Evolutionary conservation across 768 basidiomycete species (phyloP), one percentile per base, ranked within the genome.

Genomic region (Lentinula boryana): DNA sequence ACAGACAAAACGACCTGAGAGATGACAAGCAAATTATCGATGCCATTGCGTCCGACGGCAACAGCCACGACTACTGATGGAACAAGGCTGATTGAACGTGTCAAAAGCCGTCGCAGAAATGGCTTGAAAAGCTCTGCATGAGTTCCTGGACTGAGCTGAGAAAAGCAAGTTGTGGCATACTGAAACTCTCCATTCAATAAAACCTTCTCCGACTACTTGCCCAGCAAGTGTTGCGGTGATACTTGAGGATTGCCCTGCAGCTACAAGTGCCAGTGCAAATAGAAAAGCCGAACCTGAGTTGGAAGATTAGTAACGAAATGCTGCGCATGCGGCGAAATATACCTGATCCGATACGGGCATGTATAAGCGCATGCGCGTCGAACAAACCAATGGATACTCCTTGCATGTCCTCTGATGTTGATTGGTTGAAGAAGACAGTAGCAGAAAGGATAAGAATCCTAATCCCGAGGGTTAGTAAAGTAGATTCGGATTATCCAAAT

Each of bases 191-290:
- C 89, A 92, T 61, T 82, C 82, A 64, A 92, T 80, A 70, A 91
- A 90, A 0, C 91, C 90, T 68, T 93, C 91, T 1, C 84, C 84
- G 54, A 93, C 86, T 38, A 88, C 83, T 71, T 93, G 91, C 0
- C 91, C 90, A 4, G 88, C 85, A 36, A 92, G 76, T 0, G 90
- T 93, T 6, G 87, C 90, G 0, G 91, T 85, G 60, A 93, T 81
- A 41, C 84, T 85, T 2, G 92, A 87, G 41, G 85, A 85, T 70
- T 94, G 90, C 0, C 92, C 90, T 0, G 88, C 80, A 51, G 84
- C 85, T 21, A 94, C 76, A 3, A 93, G 73, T 2, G 88, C 89
- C 21, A 94, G 67, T 5, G 91, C 91, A 62, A 93, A 94, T 36
- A 91, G 73, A 18, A 84, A 73, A 0, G 84, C 89, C 7, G 89